phyloP scores from a whole-genome alignment of 1,139 yeast genomes.

The Zygoascus meyerae region DNA sequence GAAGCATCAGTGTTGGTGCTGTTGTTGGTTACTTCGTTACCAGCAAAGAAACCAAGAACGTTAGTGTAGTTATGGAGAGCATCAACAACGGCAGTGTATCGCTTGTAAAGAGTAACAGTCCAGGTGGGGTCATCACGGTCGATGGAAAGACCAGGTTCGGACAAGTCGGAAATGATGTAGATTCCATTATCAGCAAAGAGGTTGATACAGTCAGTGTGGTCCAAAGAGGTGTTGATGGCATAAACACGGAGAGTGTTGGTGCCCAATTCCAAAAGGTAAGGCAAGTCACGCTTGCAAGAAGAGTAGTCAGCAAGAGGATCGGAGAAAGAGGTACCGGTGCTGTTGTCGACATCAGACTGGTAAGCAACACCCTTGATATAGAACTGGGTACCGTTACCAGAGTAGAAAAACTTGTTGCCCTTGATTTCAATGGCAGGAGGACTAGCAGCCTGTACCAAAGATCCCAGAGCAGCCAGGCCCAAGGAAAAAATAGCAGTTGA shows the following conservation, averaged over 20 bases:
- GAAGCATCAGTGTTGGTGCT: slow-evolving; percentile 61
- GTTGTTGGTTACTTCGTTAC: slow-evolving; percentile 88
- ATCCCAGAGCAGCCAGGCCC: slow-evolving; percentile 19
- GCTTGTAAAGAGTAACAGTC: slow-evolving; percentile 45
- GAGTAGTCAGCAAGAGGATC: slow-evolving; percentile 67
- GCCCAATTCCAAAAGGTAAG: slow-evolving; percentile 59
- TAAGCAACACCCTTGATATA: slow-evolving; percentile 78
- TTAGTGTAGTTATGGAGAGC: slow-evolving; percentile 76
- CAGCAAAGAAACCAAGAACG: slow-evolving; percentile 90
- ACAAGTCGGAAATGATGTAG: slow-evolving; percentile 82
- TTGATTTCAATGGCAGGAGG: slow-evolving; percentile 34
- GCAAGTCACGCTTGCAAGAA: slow-evolving; percentile 74
- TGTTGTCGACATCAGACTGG: slow-evolving; percentile 46
- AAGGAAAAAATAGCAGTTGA: slow-evolving; percentile 13
- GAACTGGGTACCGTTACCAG: slow-evolving; percentile 78
- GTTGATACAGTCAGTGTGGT: slow-evolving; percentile 89
- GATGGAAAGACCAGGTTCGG: slow-evolving; percentile 74
- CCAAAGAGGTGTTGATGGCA: slow-evolving; percentile 71
- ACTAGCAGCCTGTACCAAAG: slow-evolving; percentile 22
- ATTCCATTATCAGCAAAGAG: slow-evolving; percentile 88
- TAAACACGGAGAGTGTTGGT: slow-evolving; percentile 83
- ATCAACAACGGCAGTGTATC: slow-evolving; percentile 62
- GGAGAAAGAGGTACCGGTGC: slow-evolving; percentile 43
- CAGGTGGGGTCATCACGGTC: slow-evolving; percentile 72
- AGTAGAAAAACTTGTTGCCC: slow-evolving; percentile 61